Percentiles rank a stretch among this genome's conserved stretches.
Conservation (phyloP, 441 rosid species). For the Euphorbia neoarborescens region DNA sequence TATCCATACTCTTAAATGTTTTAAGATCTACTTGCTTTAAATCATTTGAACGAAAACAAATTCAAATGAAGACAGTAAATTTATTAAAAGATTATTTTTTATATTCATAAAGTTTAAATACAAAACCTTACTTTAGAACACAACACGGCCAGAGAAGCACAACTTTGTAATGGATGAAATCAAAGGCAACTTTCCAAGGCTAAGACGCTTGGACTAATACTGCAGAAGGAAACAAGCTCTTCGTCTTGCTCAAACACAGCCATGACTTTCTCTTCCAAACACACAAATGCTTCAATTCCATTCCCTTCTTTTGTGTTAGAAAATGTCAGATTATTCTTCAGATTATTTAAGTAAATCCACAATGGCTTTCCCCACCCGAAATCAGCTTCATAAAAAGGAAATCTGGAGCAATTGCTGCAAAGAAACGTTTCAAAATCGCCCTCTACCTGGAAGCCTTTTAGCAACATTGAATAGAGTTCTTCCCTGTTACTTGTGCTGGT, state of each 20-base stretch:
- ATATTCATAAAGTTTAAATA: no score
- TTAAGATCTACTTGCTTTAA: no score
- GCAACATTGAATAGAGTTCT: neutral
- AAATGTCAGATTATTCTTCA: no score
- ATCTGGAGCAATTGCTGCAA: conserved; percentile 24
- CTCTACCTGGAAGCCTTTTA: neutral
- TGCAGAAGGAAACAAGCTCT: neutral
- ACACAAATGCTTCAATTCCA: neutral
- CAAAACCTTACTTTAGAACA: no score
- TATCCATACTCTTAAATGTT: no score
- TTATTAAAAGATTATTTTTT: no score
- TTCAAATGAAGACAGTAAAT: no score
- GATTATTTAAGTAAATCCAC: no score
- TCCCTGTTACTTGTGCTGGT: neutral
- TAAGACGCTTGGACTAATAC: neutral
- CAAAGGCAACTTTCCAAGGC: no score
- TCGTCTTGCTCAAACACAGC: conserved; percentile 16
- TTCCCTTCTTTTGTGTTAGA: neutral
- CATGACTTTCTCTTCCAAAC: neutral
- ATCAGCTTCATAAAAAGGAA: conserved; percentile 26
- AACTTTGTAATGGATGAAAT: no score
- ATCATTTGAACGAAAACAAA: no score
- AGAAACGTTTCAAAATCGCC: neutral
- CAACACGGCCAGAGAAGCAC: no score
- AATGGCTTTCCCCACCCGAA: neutral